These are phyloP conservation scores for Fusarium sp. DNA, from an alignment of 2,329 filamentous ascomycete species.

Conservation along the genomic window DNA sequence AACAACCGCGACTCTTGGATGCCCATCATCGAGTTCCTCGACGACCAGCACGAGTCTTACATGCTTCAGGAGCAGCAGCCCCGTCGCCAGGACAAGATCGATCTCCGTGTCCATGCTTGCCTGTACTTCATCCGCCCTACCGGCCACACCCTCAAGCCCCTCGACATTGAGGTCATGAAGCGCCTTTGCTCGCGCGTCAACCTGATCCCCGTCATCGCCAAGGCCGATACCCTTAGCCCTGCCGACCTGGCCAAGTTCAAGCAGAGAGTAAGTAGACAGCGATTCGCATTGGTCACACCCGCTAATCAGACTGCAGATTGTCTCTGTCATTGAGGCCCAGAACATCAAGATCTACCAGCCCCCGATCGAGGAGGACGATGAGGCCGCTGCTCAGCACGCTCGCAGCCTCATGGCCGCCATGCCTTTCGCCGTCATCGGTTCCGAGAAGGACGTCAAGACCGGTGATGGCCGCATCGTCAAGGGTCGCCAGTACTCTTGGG, in stretches of 20 bases:
- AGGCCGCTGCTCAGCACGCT: constrained; percentile 94
- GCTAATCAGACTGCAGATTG: constrained; percentile 71
- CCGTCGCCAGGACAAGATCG: constrained; percentile 97
- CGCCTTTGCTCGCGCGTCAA: constrained; percentile 97
- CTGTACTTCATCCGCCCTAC: constrained; percentile 99
- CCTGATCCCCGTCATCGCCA: constrained; percentile 97
- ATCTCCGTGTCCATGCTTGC: constrained; percentile 97
- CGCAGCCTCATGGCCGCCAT: constrained; percentile 95
- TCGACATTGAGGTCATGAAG: constrained; percentile 99
- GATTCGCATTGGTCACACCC: background rate
- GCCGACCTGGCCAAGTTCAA: constrained; percentile 94
- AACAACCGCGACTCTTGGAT: constrained; percentile 99
- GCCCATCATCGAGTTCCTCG: constrained; percentile 99
- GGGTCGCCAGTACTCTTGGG: constrained; percentile 99
- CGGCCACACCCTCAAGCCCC: constrained; percentile 96
- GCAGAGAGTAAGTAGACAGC: constrained; percentile 75
- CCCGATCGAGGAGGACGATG: constrained; percentile 97
- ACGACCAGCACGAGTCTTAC: constrained; percentile 99
- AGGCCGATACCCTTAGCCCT: constrained; percentile 97
- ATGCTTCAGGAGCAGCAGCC: constrained; percentile 99
- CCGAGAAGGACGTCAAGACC: constrained; percentile 99
- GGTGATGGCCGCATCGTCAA: constrained; percentile 96
- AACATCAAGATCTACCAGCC: constrained; percentile 99
- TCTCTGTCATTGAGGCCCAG: constrained; percentile 95
- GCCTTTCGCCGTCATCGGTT: constrained; percentile 98